Conservation (phyloP, 1,284 basidiomycete species). For the Trametes hirsuta region DNA sequence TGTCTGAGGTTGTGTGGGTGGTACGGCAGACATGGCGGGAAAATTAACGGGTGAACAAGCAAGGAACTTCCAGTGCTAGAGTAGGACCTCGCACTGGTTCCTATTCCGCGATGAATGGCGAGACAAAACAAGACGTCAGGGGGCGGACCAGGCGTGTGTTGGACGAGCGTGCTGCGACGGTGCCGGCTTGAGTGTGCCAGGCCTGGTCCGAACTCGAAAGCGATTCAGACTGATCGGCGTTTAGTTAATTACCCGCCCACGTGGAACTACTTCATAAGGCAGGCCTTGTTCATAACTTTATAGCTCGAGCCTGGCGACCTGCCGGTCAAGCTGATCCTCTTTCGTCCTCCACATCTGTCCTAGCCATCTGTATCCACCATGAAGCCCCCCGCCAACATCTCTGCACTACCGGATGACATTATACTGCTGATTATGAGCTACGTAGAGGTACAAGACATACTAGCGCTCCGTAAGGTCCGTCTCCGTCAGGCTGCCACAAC, state of each 20-base stretch:
- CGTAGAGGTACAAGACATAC: conserved; percentile 39
- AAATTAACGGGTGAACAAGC: too few species aligned
- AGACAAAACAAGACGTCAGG: too few species aligned
- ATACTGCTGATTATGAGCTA: conserved; percentile 39
- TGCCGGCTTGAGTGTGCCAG: background rate
- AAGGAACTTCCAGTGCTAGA: too few species aligned
- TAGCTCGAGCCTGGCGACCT: conserved; percentile 2
- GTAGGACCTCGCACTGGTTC: too few species aligned
- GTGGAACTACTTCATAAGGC: background rate
- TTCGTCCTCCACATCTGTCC: background rate
- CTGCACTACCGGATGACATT: conserved; percentile 39
- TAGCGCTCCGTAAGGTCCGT: conserved; percentile 39
- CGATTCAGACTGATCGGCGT: conserved; percentile 3
- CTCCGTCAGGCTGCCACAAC: conserved; percentile 7
- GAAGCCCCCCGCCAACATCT: conserved; percentile 12
- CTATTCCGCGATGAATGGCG: too few species aligned
- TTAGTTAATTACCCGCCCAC: conserved; percentile 2
- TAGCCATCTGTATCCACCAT: background rate
- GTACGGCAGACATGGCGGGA: conserved; percentile 6
- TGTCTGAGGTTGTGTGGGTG: background rate
- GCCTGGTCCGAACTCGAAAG: background rate
- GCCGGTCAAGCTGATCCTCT: conserved; percentile 5
- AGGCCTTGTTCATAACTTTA: conserved; percentile 6
- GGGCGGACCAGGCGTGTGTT: background rate
- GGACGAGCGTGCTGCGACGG: background rate